Evolutionary conservation across 129 eudicot species (phyloP).

Genomic region (Escallonia rubra): DNA sequence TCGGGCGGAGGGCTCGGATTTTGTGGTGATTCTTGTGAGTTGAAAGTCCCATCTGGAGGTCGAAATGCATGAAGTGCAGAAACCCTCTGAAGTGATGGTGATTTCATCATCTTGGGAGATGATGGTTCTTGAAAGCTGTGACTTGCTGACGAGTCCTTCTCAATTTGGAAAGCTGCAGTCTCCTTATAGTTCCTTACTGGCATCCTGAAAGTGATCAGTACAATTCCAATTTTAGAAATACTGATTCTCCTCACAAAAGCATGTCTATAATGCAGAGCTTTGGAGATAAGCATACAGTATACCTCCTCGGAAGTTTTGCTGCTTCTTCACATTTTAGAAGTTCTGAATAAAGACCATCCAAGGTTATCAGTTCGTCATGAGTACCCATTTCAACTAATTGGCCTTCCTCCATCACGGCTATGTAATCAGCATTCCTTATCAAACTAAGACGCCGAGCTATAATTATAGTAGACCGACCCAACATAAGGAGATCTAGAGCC

Average conservation of each 20-base stretch:
- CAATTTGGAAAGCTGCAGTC: constrained; percentile 57
- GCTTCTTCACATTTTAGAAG: constrained; percentile 98
- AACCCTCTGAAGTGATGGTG: constrained; percentile 90
- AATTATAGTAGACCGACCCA: constrained; percentile 87
- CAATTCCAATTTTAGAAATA: background rate
- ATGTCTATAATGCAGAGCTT: background rate
- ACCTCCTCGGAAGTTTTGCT: constrained; percentile 97
- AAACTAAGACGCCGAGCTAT: constrained; percentile 85
- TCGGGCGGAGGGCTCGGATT: constrained; percentile 71
- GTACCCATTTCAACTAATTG: constrained; percentile 93
- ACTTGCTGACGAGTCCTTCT: constrained; percentile 68
- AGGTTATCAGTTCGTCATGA: constrained; percentile 79
- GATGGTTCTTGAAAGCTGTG: constrained; percentile 70
- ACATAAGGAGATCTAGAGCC: constrained; percentile 88
- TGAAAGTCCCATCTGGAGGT: constrained; percentile 51
- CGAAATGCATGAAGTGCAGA: constrained; percentile 58
- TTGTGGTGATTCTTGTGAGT: constrained; percentile 74
- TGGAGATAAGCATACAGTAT: constrained; percentile 1
- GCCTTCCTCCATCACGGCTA: constrained; percentile 98
- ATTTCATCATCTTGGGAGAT: constrained; percentile 83
- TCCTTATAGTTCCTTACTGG: constrained; percentile 76
- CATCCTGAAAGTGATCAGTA: constrained; percentile 48
- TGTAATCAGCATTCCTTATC: constrained; percentile 87
- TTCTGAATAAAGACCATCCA: constrained; percentile 89
- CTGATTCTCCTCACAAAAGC: too few species aligned